phyloP scores from a whole-genome alignment of 768 basidiomycete species.

The Xanthoconium purpureum region DNA sequence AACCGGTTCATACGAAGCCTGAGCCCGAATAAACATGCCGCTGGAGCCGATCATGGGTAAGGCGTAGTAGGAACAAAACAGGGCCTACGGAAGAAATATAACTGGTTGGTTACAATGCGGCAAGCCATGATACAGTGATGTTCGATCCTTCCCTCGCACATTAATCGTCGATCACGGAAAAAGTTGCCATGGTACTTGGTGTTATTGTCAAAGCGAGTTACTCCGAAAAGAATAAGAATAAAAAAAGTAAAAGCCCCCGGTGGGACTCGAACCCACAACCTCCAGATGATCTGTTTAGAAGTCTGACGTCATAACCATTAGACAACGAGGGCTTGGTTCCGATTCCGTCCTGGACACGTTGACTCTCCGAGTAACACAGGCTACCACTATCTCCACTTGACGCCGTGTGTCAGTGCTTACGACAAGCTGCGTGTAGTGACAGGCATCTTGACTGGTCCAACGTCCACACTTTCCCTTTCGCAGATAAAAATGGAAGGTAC shows the following conservation, averaged over 20 bases:
- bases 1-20: constrained; percentile 4
- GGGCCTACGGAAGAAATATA: neutral
- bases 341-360: neutral
- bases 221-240: constrained; percentile 10
- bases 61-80: neutral
- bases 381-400: too few species aligned
- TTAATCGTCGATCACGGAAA: neutral
- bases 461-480: neutral
- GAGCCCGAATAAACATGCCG: neutral
- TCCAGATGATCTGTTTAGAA: constrained; percentile 82
- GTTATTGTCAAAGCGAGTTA: neutral
- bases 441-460: neutral
- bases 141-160: neutral
- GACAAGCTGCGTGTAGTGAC: neutral
- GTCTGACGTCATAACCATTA: constrained; percentile 92
- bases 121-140: neutral
- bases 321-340: constrained; percentile 66
- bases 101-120: neutral
- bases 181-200: too few species aligned
- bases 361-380: neutral
- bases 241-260: constrained; percentile 54
- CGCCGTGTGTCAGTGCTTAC: neutral
- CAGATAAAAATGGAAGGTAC: neutral
- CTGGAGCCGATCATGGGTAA: neutral
- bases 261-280: constrained; percentile 87